Conservation (phyloP, 371 early-diverging fungal genomes). For the Catenaria anguillulae region DNA sequence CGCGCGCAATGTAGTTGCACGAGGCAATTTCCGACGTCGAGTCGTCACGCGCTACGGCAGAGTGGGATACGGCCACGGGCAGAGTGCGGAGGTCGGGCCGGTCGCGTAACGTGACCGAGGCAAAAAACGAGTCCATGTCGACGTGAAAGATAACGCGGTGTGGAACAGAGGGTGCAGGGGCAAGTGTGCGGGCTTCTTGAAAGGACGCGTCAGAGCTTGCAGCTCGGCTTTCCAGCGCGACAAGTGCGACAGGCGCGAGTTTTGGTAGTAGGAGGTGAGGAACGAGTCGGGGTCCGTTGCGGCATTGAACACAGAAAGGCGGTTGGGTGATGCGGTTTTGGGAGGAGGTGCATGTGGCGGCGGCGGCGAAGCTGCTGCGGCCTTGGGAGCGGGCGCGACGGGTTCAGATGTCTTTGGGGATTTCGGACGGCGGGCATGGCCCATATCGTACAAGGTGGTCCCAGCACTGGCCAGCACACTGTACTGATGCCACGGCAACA, state of each 20-base stretch:
- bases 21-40: slow-evolving; percentile 24
- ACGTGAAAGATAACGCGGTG: slow-evolving; percentile 47
- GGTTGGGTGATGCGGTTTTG: too few species aligned
- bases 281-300: slow-evolving; percentile 29
- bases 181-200: background rate
- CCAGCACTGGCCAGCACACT: slow-evolving; percentile 18
- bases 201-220: slow-evolving; percentile 25
- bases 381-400: too few species aligned
- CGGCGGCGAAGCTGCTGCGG: too few species aligned
- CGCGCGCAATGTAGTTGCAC: slow-evolving; percentile 32
- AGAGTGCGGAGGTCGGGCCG: slow-evolving; percentile 41
- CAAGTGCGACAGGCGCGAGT: slow-evolving; percentile 65
- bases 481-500: slow-evolving; percentile 51
- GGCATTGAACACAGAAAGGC: slow-evolving; percentile 16
- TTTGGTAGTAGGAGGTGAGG: slow-evolving; percentile 53
- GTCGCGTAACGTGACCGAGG: slow-evolving; percentile 53
- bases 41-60: background rate
- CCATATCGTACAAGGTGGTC: background rate
- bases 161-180: background rate
- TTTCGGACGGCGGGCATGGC: too few species aligned
- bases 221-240: slow-evolving; percentile 70
- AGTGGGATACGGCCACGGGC: slow-evolving; percentile 38
- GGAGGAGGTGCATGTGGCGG: too few species aligned
- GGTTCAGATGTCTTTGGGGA: too few species aligned
- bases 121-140: slow-evolving; percentile 91